phyloP scores from a whole-genome alignment of 164 flowering plant species.

The Macadamia tetraphylla region DNA sequence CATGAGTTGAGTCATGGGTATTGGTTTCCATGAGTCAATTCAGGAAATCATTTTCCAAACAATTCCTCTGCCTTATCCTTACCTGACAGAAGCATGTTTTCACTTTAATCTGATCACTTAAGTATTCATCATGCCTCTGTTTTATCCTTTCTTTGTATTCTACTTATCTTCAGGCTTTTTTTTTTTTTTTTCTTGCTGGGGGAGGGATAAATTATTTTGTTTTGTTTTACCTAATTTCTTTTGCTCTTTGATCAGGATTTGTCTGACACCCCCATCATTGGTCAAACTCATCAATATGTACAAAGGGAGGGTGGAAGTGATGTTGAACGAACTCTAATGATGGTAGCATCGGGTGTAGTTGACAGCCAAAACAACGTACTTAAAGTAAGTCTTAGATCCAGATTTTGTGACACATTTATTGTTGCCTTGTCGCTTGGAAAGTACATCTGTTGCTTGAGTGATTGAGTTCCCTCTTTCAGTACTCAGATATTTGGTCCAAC shows the following conservation, averaged over 20 bases:
- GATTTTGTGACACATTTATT: neutral
- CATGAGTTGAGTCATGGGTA: too few species aligned
- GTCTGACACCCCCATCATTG: constrained; percentile 21
- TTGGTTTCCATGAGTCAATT: too few species aligned
- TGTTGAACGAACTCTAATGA: constrained; percentile 50
- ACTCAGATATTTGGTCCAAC: constrained; percentile 72
- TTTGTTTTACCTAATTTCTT: neutral
- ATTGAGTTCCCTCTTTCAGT: constrained; percentile 32
- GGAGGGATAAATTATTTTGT: too few species aligned
- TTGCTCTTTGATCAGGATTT: constrained; percentile 34
- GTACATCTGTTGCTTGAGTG: constrained; percentile 1
- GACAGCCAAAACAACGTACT: constrained; percentile 25
- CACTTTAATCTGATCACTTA: too few species aligned
- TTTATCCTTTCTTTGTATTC: too few species aligned
- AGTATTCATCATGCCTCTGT: too few species aligned
- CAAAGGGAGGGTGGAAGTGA: constrained; percentile 38
- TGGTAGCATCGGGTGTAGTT: constrained; percentile 37
- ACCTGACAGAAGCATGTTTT: too few species aligned
- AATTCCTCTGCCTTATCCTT: too few species aligned
- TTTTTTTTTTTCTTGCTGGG: too few species aligned
- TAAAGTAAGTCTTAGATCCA: constrained; percentile 38
- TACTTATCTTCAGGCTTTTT: too few species aligned
- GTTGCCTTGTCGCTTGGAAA: neutral
- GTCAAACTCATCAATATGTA: constrained; percentile 31
- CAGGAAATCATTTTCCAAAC: too few species aligned